Conservation (phyloP, 805 yeast genomes). For the Wickerhamomyces hampshirensis region DNA sequence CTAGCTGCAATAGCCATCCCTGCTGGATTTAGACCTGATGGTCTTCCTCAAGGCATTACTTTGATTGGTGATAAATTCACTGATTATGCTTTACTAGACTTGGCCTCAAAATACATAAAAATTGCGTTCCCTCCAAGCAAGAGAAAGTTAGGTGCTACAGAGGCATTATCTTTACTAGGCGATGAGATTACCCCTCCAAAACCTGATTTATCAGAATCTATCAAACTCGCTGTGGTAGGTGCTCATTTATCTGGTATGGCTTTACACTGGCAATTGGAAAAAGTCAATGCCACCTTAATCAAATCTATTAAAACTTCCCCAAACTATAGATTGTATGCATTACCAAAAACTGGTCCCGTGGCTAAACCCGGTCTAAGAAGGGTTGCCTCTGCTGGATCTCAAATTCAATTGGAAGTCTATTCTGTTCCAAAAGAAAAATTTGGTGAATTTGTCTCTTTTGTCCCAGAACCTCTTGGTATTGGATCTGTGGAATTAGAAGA, state of each 20-base stretch:
- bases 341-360: constrained; percentile 76
- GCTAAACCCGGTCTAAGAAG: constrained; percentile 88
- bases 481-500: constrained; percentile 82
- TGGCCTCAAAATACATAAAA: constrained; percentile 70
- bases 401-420: constrained; percentile 77
- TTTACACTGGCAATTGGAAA: constrained; percentile 88
- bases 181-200: constrained; percentile 43
- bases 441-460: constrained; percentile 82
- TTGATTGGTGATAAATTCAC: constrained; percentile 76
- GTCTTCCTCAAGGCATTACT: constrained; percentile 88
- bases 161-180: constrained; percentile 23
- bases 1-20: constrained; percentile 90
- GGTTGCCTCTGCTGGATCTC: constrained; percentile 41
- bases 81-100: constrained; percentile 82
- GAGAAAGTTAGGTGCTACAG: constrained; percentile 56
- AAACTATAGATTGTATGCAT: constrained; percentile 72
- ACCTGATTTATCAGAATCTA: constrained; percentile 33
- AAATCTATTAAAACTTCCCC: constrained; percentile 64
- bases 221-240: constrained; percentile 87
- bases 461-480: constrained; percentile 92
- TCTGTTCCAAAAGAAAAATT: constrained; percentile 72
- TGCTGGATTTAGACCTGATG: constrained; percentile 82
- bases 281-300: constrained; percentile 71
- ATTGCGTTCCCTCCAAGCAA: constrained; percentile 36
- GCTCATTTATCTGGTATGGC: constrained; percentile 90